These are phyloP conservation scores for Phytopythium montanum DNA, from an alignment of 352 stramenopile species.

Conservation along the genomic window DNA sequence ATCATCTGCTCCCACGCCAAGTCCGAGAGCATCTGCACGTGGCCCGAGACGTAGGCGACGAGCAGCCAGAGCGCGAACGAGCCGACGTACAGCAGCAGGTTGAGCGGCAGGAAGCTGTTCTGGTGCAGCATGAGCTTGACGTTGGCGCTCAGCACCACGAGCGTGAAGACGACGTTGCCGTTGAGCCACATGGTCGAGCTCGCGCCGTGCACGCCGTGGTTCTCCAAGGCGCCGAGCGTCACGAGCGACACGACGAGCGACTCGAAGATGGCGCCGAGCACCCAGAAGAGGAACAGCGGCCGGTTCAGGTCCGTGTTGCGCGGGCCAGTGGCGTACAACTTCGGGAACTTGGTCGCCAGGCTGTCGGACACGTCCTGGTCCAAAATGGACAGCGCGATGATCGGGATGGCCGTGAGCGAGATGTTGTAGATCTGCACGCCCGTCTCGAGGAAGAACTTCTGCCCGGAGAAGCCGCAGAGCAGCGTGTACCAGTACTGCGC, in stretches of 20 bases:
- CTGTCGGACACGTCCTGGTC: slow-evolving; percentile 70
- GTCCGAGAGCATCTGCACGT: slow-evolving; percentile 53
- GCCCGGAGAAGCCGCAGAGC: slow-evolving; percentile 68
- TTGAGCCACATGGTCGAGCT: slow-evolving; percentile 72
- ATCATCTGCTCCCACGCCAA: slow-evolving; percentile 73
- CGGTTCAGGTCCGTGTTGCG: slow-evolving; percentile 67
- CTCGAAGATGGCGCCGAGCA: slow-evolving; percentile 65
- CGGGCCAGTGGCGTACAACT: slow-evolving; percentile 61
- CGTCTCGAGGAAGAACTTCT: slow-evolving; percentile 84
- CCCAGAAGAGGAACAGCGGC: slow-evolving; percentile 60
- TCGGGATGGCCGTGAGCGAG: slow-evolving; percentile 59
- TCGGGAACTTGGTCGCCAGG: slow-evolving; percentile 65
- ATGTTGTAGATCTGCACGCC: slow-evolving; percentile 84
- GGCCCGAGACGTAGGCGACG: slow-evolving; percentile 49
- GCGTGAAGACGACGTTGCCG: slow-evolving; percentile 77
- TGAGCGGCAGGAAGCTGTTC: slow-evolving; percentile 68
- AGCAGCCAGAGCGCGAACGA: slow-evolving; percentile 65
- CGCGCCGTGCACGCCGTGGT: slow-evolving; percentile 25
- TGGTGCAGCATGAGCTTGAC: slow-evolving; percentile 78
- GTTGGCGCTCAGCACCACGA: slow-evolving; percentile 76
- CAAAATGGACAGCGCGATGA: slow-evolving; percentile 64
- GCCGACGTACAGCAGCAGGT: slow-evolving; percentile 59
- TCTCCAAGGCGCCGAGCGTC: slow-evolving; percentile 35
- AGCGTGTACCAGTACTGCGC: slow-evolving; percentile 79
- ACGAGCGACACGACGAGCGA: slow-evolving; percentile 72